A percentile compares a stretch with the other conserved stretches of the same genome.
Evolutionary conservation across 371 early-diverging fungal species (phyloP).

Genomic region (Rhizomucor miehei): DNA sequence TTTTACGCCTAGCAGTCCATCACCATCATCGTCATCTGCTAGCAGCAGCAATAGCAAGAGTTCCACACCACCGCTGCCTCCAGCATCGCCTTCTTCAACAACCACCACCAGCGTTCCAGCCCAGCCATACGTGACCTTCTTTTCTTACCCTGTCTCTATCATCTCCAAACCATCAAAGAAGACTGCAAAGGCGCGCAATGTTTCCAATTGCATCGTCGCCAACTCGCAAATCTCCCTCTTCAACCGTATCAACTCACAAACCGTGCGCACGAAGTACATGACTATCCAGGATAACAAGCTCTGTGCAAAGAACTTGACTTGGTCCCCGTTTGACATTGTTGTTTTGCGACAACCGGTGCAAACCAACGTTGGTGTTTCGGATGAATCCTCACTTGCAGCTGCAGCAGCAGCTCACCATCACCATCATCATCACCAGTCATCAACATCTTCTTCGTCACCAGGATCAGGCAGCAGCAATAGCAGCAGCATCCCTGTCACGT

Average conservation of each 20-base stretch:
- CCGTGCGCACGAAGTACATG: constrained; percentile 83
- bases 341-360: constrained; percentile 44
- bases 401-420: constrained; percentile 12
- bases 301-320: constrained; percentile 74
- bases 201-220: constrained; percentile 69
- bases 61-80: not conserved
- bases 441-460: no score
- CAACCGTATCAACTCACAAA: constrained; percentile 88
- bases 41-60: constrained; percentile 5
- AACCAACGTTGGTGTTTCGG: constrained; percentile 9
- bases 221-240: constrained; percentile 70
- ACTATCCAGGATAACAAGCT: constrained; percentile 49
- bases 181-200: constrained; percentile 76
- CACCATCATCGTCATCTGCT: constrained; percentile 62
- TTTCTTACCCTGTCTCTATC: constrained; percentile 70
- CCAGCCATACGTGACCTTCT: constrained; percentile 56
- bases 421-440: constrained; percentile 6
- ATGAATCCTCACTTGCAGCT: constrained; percentile 1
- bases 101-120: not conserved
- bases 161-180: constrained; percentile 90
- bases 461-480: no score
- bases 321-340: constrained; percentile 77
- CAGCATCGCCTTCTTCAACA: not conserved
- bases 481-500: constrained; percentile 52
- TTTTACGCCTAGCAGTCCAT: constrained; percentile 53